Evolutionary conservation across 371 early-diverging fungal species (phyloP), one percentile per base, ranked within the genome.

Genomic region (Fennellomyces sp.): DNA sequence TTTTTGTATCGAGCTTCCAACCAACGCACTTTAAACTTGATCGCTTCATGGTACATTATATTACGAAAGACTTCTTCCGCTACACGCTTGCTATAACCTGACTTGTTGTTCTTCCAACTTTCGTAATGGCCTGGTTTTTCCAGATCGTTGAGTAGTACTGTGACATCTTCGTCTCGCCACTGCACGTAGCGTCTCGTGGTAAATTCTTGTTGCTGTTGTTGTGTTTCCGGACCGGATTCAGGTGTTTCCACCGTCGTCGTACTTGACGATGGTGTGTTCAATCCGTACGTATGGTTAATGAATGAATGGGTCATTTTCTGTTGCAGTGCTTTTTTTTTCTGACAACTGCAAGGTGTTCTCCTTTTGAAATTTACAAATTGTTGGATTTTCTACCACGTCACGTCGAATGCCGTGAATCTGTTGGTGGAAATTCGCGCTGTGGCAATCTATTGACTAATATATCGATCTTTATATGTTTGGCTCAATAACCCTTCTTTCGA

Each of bases 1-100:
- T 45, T 29, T 36, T 60, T 63, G 48, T 61, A 69, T 11, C 73
- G 64, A 42, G 63, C 58, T 58, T 73, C 73, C 33, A 73, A 29
- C 73, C 73, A 73, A 42, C 73, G 64, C 23, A 73, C 69, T 59
- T 73, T 73, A 54, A 73, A 73, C 58, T 73, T 73, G 64, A 73
- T 73, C 13, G 69, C 69, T 64, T 73, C 73, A 53, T 73, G 73
- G 36, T 73, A 66, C 69, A 73, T 66, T 23, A 47, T 49, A 42
- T 62, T 67, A 3, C 64, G 59, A 42, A 73, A 73, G 10, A 69
- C 67, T 58, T 66, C 63, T 53, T 66, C 67, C 29, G 65, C 67
- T 31, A 73, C 69, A 51, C 69, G 42, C 27, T 73, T 73, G 29
- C 67, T 62, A 47, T 62, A 73, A 12, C 73, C 66, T 21, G 73